Conservation (phyloP, 768 basidiomycete genomes). For the Pilatotrama ljubarskyi region DNA sequence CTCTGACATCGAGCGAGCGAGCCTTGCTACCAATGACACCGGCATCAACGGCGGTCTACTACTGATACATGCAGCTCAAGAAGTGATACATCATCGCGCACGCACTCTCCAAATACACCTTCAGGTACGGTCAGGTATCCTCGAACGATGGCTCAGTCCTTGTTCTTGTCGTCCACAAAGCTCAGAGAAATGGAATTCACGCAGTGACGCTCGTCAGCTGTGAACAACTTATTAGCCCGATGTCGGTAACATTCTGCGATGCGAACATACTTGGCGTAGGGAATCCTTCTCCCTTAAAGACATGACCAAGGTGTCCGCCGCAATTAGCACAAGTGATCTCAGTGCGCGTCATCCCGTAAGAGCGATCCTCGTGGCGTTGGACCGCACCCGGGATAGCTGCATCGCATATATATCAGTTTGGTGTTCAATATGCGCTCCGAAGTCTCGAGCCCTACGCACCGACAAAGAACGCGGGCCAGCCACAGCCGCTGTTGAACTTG, state of each 20-base stretch:
- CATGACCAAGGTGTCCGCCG: slow-evolving; percentile 92
- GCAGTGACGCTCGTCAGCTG: slow-evolving; percentile 84
- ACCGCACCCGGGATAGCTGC: slow-evolving; percentile 90
- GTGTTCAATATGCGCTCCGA: no score
- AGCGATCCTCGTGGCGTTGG: slow-evolving; percentile 67
- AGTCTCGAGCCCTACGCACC: slow-evolving; percentile 41
- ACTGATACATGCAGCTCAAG: slow-evolving; percentile 5
- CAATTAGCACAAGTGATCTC: slow-evolving; percentile 92
- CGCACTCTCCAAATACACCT: not conserved
- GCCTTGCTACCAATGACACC: not conserved
- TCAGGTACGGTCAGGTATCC: not conserved
- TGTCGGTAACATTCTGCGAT: not conserved
- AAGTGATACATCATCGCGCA: slow-evolving; percentile 5
- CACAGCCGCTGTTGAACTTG: slow-evolving; percentile 92
- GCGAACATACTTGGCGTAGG: slow-evolving; percentile 65
- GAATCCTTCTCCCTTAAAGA: slow-evolving; percentile 92
- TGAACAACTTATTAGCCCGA: not conserved
- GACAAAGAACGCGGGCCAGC: slow-evolving; percentile 98
- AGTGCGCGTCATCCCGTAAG: slow-evolving; percentile 66
- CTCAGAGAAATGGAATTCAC: slow-evolving; percentile 88
- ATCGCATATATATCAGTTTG: not conserved
- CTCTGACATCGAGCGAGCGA: not conserved
- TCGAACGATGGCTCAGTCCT: not conserved
- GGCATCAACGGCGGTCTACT: not conserved
- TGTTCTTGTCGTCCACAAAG: slow-evolving; percentile 56